Base-by-base conservation (phyloP, 106 monocot genomes). In the Cymbidium sinense region DNA sequence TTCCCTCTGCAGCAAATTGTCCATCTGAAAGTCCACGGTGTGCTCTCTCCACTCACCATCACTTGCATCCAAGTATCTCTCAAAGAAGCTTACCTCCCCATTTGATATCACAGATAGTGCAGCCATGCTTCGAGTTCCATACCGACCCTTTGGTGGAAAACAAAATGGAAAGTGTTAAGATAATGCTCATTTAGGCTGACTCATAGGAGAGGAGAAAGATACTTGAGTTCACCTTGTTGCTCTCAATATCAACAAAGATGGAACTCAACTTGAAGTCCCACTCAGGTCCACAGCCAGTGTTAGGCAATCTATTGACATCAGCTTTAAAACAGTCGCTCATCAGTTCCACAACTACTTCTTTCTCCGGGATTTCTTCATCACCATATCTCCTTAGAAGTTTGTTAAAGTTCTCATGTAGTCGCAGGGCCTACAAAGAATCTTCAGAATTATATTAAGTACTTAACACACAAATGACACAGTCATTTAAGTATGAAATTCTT, bases 51-150 rank as follows among this genome's bases (percentile, higher is more conserved):
- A 94, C 12, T 64, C 7, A 13, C 78, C 84, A 34, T 34, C 81
- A 34, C 91, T 91, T 9, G 88, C 30, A 33, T 94, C 96, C 19
- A 92, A 33, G 69, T 94, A 94, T 67, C 70, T 86, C 82, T 98
- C 96, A 75, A 86, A 88, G 67, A 98, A 91, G 21, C 30, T 83
- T 9, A 80, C 84, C 34, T 88, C 86, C 0, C 93, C 90, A 20
- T 83, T 62, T 28, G n/a, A 20, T 25, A 77, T 86, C 30, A 80
- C 83, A 20, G 84, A 79, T 34, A 98, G 71, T 8, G 85, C 88
- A 64, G 84, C 69, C 67, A 84, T 89, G 88, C 94, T 94, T 86
- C 96, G 85, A 27, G 94, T 98, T 77, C 96, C 96, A 78, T 90
- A 98, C 5, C 75, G 83, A 19, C 88, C 96, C 94, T 98, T 77